Conservation (phyloP, 2,329 filamentous ascomycete species). For the Penicillium frequentans region DNA sequence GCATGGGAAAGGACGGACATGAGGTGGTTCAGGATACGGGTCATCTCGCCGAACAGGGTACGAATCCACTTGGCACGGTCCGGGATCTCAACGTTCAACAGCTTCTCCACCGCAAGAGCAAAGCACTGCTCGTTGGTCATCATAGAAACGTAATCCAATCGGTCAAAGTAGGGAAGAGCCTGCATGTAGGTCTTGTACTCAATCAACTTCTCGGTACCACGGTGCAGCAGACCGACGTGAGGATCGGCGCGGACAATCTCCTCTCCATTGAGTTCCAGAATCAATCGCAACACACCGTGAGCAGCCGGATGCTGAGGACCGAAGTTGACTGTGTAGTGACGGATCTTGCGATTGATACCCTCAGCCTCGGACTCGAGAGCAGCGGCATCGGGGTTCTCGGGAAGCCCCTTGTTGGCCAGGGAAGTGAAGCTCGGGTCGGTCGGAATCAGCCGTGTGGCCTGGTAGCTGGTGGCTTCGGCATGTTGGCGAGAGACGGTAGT, state of each 20-base stretch:
- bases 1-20: constrained; percentile 97
- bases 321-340: constrained; percentile 99
- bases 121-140: constrained; percentile 99
- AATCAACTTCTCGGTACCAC: constrained; percentile 98
- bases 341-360: constrained; percentile 72
- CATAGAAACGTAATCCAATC: constrained; percentile 98
- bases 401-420: constrained; percentile 43
- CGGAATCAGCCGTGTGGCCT: constrained; percentile 56
- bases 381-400: constrained; percentile 41
- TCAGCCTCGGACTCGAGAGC: constrained; percentile 48
- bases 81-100: constrained; percentile 94
- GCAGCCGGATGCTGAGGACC: constrained; percentile 97
- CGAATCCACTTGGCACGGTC: constrained; percentile 96
- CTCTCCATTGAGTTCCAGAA: constrained; percentile 96
- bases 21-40: constrained; percentile 89
- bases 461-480: constrained; percentile 50
- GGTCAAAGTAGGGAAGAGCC: constrained; percentile 97
- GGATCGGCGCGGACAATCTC: constrained; percentile 96
- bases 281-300: constrained; percentile 95
- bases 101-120: constrained; percentile 92
- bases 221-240: constrained; percentile 92
- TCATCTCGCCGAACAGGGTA: constrained; percentile 93
- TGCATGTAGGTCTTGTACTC: constrained; percentile 99
- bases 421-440: constrained; percentile 58
- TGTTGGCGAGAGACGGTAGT: constrained; percentile 56